Base-by-base conservation (phyloP, 768 basidiomycete genomes). In the Termitomyces sp. region DNA sequence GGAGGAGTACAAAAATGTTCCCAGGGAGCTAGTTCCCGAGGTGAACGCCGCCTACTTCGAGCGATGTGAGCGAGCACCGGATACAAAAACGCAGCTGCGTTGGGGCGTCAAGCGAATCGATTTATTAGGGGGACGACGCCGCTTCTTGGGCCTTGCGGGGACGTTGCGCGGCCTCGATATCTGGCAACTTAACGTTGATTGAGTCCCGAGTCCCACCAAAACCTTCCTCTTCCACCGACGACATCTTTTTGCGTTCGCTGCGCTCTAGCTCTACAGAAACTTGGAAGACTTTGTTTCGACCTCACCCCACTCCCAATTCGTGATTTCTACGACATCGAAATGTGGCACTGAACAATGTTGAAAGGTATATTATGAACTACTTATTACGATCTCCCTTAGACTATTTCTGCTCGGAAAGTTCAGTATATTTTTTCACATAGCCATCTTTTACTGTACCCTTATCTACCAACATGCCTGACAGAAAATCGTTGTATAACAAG, bases 71-170 rank as follows among this genome's bases (percentile, higher is more conserved):
- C 72, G 74, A 9, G 71, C 80, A 24, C 44, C 32, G 4, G 63
- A 69, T 1, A 73, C 69, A 51, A 69, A 61, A 1, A 70, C 74
- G 22, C 71, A 67, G 20, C 66, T 73, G 35, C 81, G 84, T 68
- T 82, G 81, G 70, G 84, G 83, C 0, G 74, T 87, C 49, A 84
- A 82, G 69, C 76, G 81, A 59, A 76, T 88, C 1, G 86, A 88
- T 71, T 80, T 85, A 60, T 72, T 88, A 57, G 72, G 75, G 65
- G 80, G 78, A 9, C 71, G 70, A 32, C 79, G 73, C 18, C 71
- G 72, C 7, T 84, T 85, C 73, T 72, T 80, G 70, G 84, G 84
- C 20, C 68, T 85, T 28, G 78, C 80, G 7, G 79, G 71, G n/a
- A 78, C 79, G 50, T 68, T 74, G 61, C 73, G 74, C 58, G 68